These are phyloP conservation scores for Saccharum spontaneum DNA, from an alignment of 176 grass and related monocot genomes.

Conservation along the genomic window DNA sequence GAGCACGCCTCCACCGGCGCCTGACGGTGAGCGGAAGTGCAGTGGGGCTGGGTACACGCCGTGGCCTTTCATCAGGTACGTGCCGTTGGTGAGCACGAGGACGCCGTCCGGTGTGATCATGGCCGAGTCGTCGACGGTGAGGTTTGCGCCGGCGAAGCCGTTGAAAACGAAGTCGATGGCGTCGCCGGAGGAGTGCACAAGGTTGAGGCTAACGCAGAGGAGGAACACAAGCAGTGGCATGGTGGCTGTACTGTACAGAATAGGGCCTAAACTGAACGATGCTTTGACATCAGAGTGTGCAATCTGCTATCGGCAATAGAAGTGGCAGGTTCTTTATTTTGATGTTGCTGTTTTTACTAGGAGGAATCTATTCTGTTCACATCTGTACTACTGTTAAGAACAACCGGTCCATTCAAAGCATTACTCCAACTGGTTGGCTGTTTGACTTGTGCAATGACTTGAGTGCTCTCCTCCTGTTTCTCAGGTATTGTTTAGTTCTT, in stretches of 20 bases:
- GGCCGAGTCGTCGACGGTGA: background rate
- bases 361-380: background rate
- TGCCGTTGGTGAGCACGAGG: conserved; percentile 5
- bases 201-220: background rate
- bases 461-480: too few species aligned
- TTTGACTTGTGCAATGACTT: too few species aligned
- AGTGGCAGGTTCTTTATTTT: background rate
- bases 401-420: too few species aligned
- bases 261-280: background rate
- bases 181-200: background rate
- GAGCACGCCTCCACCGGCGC: background rate
- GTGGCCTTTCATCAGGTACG: background rate
- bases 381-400: too few species aligned
- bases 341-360: background rate
- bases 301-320: background rate
- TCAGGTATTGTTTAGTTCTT: too few species aligned
- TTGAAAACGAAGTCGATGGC: background rate
- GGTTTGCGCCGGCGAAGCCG: background rate
- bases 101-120: background rate
- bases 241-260: background rate
- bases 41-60: background rate
- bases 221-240: background rate
- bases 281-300: background rate
- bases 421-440: too few species aligned
- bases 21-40: background rate